Base-by-base conservation (phyloP, 768 basidiomycete species). In the Lactarius quietus region DNA sequence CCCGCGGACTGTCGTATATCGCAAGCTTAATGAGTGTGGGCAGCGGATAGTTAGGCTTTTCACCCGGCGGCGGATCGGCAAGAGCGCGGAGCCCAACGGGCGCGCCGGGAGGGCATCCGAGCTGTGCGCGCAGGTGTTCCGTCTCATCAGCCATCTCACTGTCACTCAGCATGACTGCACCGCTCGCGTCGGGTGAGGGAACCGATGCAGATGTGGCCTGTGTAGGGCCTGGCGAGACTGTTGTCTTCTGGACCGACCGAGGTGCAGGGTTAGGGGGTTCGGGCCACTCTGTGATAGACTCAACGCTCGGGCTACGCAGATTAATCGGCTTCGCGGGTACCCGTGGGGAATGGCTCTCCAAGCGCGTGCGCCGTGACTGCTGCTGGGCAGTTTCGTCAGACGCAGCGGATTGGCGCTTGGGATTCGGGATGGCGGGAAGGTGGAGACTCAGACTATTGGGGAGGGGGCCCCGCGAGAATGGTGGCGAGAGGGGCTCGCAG, bases 1-100 rank as follows among this genome's bases (percentile, higher is more conserved):
- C 79, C 31, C 72, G 70, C 0, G 79, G 77, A 65, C 86, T 89
- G 0, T 85, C 85, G 57, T 83, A 82, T 43, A 90, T 90, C 0
- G 89, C 89, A 15, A 89, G 77, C 68, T 87, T 83, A 48, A 86
- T 77, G 31, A 85, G 76, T 41, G 78, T 80, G 1, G 84, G 83
- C 38, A 82, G 76, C 0, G 79, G 73, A 60, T 79, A 78, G 41
- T 74, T 71, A 2, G 79, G 79, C 56, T 77, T 78, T 59, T 73
- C 71, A 12, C 77, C 77, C 0, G 71, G 66, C 17, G 72, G 71
- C 6, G 77, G 77, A 67, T 80, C 76, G 8, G 69, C 57, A 29
- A 79, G 75, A 23, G 72, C 66, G 28, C 73, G 51, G 41, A 79
- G 71, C 39, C 69, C 74, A 5, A 76, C 64, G 38, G 70, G 64